Conservation (phyloP, 345 rosid genomes). For the Euphorbia pulcherrima region DNA sequence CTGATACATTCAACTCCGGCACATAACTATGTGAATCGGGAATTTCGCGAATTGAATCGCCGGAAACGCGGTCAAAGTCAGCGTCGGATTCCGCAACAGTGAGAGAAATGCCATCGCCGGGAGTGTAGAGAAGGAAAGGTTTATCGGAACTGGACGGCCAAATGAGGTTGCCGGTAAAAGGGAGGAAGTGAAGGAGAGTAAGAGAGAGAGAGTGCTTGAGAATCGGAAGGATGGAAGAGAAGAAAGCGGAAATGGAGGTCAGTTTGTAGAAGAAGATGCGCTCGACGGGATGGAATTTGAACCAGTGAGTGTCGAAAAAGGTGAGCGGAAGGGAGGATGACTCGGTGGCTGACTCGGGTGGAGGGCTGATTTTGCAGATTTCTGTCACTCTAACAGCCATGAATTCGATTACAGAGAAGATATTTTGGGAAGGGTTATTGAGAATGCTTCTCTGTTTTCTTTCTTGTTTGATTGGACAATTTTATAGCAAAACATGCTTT, state of each 20-base stretch:
- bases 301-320: neutral
- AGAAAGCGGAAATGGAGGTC: neutral
- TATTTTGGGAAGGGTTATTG: no score
- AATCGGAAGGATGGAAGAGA: conserved; percentile 5
- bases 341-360: neutral
- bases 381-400: neutral
- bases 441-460: no score
- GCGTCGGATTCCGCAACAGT: neutral
- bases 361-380: neutral
- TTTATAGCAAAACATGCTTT: no score
- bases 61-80: neutral
- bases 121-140: conserved; percentile 10
- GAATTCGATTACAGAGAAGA: no score
- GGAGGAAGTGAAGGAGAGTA: conserved; percentile 15
- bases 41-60: neutral
- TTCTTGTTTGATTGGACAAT: no score
- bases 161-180: conserved; percentile 15
- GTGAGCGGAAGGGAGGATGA: conserved; percentile 6
- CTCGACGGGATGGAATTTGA: conserved; percentile 1
- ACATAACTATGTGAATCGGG: neutral
- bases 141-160: conserved; percentile 6
- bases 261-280: conserved; percentile 7
- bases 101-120: conserved; percentile 3
- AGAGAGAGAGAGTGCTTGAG: conserved; percentile 17
- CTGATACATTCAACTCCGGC: neutral